A percentile compares a stretch with the other conserved stretches of the same genome.
phyloP scores from a whole-genome alignment of 768 basidiomycete species.

The Pleurotus platypus region DNA sequence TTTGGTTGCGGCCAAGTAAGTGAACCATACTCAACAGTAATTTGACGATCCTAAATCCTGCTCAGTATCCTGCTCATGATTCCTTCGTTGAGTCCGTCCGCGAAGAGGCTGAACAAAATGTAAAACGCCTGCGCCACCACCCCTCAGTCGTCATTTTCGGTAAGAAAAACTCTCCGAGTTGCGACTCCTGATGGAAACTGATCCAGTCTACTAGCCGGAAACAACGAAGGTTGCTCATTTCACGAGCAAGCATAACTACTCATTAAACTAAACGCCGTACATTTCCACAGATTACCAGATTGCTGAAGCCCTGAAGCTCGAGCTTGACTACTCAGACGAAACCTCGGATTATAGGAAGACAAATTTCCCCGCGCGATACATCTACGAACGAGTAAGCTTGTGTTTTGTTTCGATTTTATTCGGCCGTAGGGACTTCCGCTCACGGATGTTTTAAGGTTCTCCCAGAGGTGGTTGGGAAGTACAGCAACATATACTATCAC shows the following conservation, averaged over 20 bases:
- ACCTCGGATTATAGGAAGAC: slow-evolving; percentile 81
- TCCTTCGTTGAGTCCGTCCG: slow-evolving; percentile 71
- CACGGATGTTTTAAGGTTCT: slow-evolving; percentile 34
- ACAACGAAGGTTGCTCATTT: slow-evolving; percentile 61
- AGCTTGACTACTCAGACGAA: slow-evolving; percentile 85
- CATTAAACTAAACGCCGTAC: not conserved
- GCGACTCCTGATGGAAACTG: not conserved
- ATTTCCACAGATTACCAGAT: slow-evolving; percentile 69
- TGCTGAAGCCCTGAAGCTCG: slow-evolving; percentile 74
- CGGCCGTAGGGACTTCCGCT: not conserved
- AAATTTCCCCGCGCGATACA: slow-evolving; percentile 83
- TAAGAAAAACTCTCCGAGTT: slow-evolving; percentile 26
- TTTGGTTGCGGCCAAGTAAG: slow-evolving; percentile 89
- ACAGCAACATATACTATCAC: slow-evolving; percentile 75
- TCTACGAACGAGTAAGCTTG: slow-evolving; percentile 70
- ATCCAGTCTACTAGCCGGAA: slow-evolving; percentile 53
- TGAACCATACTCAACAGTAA: not conserved
- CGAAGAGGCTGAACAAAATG: slow-evolving; percentile 78
- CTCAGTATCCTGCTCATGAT: slow-evolving; percentile 85
- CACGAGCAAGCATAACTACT: not conserved
- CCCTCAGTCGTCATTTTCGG: slow-evolving; percentile 89
- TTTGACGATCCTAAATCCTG: not conserved
- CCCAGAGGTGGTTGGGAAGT: slow-evolving; percentile 64
- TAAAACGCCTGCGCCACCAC: slow-evolving; percentile 81
- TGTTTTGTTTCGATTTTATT: not conserved